phyloP scores from a whole-genome alignment of 768 basidiomycete genomes.

The Xerocomellus dryophilus region DNA sequence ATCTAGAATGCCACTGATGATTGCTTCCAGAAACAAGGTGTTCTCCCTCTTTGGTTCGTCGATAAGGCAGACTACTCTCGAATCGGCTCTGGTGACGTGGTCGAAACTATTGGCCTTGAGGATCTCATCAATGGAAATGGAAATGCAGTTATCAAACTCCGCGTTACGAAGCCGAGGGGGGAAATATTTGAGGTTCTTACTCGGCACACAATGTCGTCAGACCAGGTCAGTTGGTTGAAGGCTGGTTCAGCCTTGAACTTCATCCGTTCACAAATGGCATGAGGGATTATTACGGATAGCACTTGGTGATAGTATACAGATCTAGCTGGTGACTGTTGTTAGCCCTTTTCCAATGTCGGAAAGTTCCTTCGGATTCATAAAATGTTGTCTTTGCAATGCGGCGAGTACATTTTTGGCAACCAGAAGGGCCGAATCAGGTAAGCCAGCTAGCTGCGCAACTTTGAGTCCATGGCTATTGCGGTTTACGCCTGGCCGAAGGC shows the following conservation, averaged over 20 bases:
- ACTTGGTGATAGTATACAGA: neutral
- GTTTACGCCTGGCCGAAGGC: slow-evolving; percentile 79
- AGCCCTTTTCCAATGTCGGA: slow-evolving; percentile 32
- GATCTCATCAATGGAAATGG: slow-evolving; percentile 51
- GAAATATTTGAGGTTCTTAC: slow-evolving; percentile 64
- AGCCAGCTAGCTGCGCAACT: slow-evolving; percentile 83
- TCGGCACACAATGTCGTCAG: slow-evolving; percentile 85
- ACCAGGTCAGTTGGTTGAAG: slow-evolving; percentile 87
- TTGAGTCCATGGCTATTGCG: slow-evolving; percentile 88
- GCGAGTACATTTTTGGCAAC: slow-evolving; percentile 57
- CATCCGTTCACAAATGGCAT: slow-evolving; percentile 61
- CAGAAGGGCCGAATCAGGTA: slow-evolving; percentile 60
- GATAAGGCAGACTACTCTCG: slow-evolving; percentile 82
- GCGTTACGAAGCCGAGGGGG: slow-evolving; percentile 66
- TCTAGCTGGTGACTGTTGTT: slow-evolving; percentile 14
- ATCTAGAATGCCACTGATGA: slow-evolving; percentile 1
- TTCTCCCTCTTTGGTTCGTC: slow-evolving; percentile 92
- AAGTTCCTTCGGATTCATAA: slow-evolving; percentile 29
- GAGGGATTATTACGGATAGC: neutral
- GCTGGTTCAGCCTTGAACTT: slow-evolving; percentile 89
- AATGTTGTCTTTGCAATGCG: slow-evolving; percentile 33
- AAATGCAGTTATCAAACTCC: slow-evolving; percentile 46
- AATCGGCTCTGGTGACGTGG: slow-evolving; percentile 76
- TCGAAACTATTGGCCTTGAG: slow-evolving; percentile 82
- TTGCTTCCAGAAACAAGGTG: slow-evolving; percentile 82